Percentiles rank a stretch among this genome's conserved stretches.
phyloP scores from a whole-genome alignment of 148 eudicot species.

The Camellia granthamiana region DNA sequence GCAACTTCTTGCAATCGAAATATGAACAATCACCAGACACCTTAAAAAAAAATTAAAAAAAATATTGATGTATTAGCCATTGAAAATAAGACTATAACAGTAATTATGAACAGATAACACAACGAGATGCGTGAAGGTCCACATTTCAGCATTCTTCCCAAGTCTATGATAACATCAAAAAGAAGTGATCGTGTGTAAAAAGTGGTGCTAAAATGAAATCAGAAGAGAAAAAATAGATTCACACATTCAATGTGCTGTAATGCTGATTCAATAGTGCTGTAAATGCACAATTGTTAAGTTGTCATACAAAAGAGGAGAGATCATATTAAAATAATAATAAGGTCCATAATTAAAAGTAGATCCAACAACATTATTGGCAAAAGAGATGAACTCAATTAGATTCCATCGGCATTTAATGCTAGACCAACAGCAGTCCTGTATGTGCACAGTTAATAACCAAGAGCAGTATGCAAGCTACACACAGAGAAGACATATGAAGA shows the following conservation, averaged over 20 bases:
- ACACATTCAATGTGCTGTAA: neutral
- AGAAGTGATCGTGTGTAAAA: neutral
- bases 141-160: neutral
- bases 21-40: constrained; percentile 57
- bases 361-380: neutral
- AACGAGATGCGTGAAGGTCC: neutral
- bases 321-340: neutral
- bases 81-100: neutral
- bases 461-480: neutral
- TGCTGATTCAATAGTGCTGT: neutral
- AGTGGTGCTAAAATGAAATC: neutral
- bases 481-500: neutral
- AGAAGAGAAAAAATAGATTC: neutral
- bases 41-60: constrained; percentile 18
- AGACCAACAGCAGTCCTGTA: neutral
- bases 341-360: neutral
- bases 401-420: neutral
- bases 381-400: neutral
- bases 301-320: neutral
- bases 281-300: neutral
- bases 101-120: neutral
- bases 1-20: constrained; percentile 67
- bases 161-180: neutral
- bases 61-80: constrained; percentile 14
- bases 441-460: neutral